Conservation (phyloP, 2,329 filamentous ascomycete genomes). For the Fusarium succisae region DNA sequence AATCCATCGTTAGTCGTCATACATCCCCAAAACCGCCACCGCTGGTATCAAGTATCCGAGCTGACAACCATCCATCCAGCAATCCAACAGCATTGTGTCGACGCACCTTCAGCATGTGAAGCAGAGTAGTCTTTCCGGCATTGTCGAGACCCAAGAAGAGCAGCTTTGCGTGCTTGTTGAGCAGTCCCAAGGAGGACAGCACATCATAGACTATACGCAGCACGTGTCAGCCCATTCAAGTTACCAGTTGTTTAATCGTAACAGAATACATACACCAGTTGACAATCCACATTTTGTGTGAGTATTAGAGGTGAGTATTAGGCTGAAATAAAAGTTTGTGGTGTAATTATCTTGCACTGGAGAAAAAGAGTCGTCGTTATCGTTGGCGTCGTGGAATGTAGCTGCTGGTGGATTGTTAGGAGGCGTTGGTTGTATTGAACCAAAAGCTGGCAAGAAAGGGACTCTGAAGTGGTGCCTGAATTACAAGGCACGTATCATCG, state of each 20-base stretch:
- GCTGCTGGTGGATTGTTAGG: constrained; percentile 31
- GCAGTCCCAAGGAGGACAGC: constrained; percentile 83
- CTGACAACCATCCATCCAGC: neutral
- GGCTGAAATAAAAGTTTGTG: constrained; percentile 27
- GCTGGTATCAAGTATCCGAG: neutral
- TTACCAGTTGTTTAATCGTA: constrained; percentile 5
- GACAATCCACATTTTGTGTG: constrained; percentile 83
- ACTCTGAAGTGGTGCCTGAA: constrained; percentile 35
- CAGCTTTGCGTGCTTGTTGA: constrained; percentile 97
- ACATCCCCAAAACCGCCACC: neutral
- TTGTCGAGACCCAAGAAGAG: constrained; percentile 94
- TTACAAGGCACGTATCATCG: constrained; percentile 37
- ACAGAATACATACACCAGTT: constrained; percentile 82
- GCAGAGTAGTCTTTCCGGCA: constrained; percentile 90
- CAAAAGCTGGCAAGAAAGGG: constrained; percentile 46
- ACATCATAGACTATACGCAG: constrained; percentile 78
- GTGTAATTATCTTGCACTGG: constrained; percentile 18
- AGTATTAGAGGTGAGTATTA: constrained; percentile 36
- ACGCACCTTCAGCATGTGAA: constrained; percentile 94
- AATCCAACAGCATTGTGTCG: neutral
- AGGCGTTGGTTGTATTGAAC: constrained; percentile 32
- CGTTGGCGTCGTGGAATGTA: constrained; percentile 38
- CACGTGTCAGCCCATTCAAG: constrained; percentile 47
- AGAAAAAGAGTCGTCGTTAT: constrained; percentile 35
- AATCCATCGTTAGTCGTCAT: constrained; percentile 36